These are phyloP conservation scores for Suhomyces xylopsoci DNA, from an alignment of 805 yeast genomes.

Conservation along the genomic window DNA sequence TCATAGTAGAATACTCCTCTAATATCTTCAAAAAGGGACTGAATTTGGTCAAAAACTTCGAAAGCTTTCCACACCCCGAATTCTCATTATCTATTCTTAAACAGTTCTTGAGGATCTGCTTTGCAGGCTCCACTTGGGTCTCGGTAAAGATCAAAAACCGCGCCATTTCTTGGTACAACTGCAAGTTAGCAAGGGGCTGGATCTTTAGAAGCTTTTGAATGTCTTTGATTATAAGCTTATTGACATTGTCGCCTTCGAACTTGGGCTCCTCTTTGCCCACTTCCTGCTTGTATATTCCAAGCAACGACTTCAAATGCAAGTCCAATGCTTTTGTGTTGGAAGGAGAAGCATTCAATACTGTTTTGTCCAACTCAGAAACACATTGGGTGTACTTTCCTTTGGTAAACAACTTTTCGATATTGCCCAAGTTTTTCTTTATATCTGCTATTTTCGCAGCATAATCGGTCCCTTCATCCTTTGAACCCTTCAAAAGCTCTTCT, in stretches of 20 bases:
- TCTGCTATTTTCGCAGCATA: neutral
- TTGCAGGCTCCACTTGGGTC: slow-evolving; percentile 50
- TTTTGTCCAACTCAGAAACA: slow-evolving; percentile 23
- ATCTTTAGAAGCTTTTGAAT: slow-evolving; percentile 24
- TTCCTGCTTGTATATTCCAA: slow-evolving; percentile 14
- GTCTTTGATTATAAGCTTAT: slow-evolving; percentile 21
- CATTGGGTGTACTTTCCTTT: slow-evolving; percentile 21
- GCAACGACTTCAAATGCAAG: slow-evolving; percentile 19
- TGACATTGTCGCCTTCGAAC: slow-evolving; percentile 3
- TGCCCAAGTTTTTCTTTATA: slow-evolving; percentile 12
- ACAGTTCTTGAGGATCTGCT: slow-evolving; percentile 59
- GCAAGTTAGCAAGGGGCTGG: slow-evolving; percentile 24
- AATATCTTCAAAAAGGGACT: slow-evolving; percentile 35
- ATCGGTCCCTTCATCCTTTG: slow-evolving; percentile 8
- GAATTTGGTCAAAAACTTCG: slow-evolving; percentile 52
- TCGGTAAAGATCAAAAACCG: slow-evolving; percentile 45
- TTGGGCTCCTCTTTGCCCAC: neutral
- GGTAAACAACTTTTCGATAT: slow-evolving; percentile 11
- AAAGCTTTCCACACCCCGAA: slow-evolving; percentile 51
- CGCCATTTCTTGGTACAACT: slow-evolving; percentile 23
- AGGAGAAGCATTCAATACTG: slow-evolving; percentile 39
- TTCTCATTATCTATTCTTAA: slow-evolving; percentile 75
- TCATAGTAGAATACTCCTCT: slow-evolving; percentile 43
- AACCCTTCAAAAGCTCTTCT: slow-evolving; percentile 7
- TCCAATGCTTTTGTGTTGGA: slow-evolving; percentile 36